phyloP scores from a whole-genome alignment of 2,329 filamentous ascomycete species.

The Exserohilum rostratum region DNA sequence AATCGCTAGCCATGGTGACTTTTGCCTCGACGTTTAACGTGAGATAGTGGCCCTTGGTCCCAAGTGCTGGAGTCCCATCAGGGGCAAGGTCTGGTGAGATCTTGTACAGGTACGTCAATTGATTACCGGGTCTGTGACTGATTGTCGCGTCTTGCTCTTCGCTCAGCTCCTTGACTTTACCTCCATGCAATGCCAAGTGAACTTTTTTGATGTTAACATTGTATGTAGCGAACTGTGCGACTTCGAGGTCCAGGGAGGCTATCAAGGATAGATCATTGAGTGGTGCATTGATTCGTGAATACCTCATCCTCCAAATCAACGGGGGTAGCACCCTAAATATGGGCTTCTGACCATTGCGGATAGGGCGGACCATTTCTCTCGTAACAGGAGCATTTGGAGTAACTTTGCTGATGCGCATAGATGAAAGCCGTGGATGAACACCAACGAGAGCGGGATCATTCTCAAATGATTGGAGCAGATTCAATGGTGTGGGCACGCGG shows the following conservation, averaged over 20 bases:
- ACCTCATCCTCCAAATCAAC: slow-evolving; percentile 74
- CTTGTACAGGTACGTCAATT: slow-evolving; percentile 75
- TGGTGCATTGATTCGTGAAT: slow-evolving; percentile 68
- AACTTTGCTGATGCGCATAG: slow-evolving; percentile 75
- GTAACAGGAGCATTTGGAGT: slow-evolving; percentile 67
- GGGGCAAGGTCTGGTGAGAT: slow-evolving; percentile 54
- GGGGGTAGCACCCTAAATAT: slow-evolving; percentile 70
- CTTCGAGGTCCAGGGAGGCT: slow-evolving; percentile 75
- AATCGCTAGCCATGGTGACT: slow-evolving; percentile 62
- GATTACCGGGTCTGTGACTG: slow-evolving; percentile 72
- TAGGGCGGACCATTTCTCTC: slow-evolving; percentile 66
- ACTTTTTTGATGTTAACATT: slow-evolving; percentile 68
- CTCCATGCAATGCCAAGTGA: slow-evolving; percentile 62
- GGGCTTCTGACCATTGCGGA: slow-evolving; percentile 68
- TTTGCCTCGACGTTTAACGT: slow-evolving; percentile 66
- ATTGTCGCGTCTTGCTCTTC: slow-evolving; percentile 60
- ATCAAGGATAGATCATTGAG: slow-evolving; percentile 61
- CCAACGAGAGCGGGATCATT: slow-evolving; percentile 68
- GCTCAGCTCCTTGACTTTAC: slow-evolving; percentile 60
- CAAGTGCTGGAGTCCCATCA: slow-evolving; percentile 58
- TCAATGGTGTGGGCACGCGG: slow-evolving; percentile 71
- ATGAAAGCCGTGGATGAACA: slow-evolving; percentile 70
- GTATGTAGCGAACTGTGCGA: slow-evolving; percentile 72
- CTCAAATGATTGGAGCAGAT: slow-evolving; percentile 76
- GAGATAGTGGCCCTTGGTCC: slow-evolving; percentile 50